Evolutionary conservation across 371 early-diverging fungal species (phyloP).

Genomic region (Mortierella sp.): DNA sequence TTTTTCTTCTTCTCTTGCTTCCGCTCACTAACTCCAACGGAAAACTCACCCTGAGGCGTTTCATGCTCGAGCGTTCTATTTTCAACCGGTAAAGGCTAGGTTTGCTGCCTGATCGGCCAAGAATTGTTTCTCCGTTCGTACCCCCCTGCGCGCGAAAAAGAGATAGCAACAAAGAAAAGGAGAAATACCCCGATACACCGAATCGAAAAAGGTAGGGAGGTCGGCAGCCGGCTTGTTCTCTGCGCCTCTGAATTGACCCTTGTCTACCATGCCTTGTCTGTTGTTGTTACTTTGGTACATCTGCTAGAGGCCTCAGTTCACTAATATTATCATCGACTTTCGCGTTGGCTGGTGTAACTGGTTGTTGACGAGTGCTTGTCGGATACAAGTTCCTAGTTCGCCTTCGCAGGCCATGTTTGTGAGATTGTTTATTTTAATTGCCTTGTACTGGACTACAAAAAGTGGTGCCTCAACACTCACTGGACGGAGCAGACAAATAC

Average conservation of each 20-base stretch:
- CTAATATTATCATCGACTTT: no score
- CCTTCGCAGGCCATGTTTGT: no score
- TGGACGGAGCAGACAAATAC: not conserved
- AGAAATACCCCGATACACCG: not conserved
- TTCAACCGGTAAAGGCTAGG: not conserved
- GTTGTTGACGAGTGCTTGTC: no score
- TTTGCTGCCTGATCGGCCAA: not conserved
- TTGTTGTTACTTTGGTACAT: not conserved
- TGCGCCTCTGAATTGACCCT: not conserved
- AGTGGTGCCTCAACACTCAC: not conserved
- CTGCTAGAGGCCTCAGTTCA: not conserved
- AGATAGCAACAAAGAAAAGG: not conserved
- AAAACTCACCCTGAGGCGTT: slow-evolving; percentile 26
- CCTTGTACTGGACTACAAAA: not conserved
- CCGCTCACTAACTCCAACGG: not conserved
- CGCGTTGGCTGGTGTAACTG: no score
- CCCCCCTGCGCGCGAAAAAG: not conserved
- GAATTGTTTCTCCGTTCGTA: not conserved
- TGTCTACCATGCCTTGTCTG: not conserved
- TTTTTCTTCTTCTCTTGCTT: not conserved
- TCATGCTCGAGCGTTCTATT: slow-evolving; percentile 30
- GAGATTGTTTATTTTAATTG: no score
- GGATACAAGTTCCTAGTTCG: no score
- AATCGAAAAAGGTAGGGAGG: not conserved
- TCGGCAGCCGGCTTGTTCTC: not conserved